Conservation (phyloP, 306 rosid species). For the Rubus parviflorus region DNA sequence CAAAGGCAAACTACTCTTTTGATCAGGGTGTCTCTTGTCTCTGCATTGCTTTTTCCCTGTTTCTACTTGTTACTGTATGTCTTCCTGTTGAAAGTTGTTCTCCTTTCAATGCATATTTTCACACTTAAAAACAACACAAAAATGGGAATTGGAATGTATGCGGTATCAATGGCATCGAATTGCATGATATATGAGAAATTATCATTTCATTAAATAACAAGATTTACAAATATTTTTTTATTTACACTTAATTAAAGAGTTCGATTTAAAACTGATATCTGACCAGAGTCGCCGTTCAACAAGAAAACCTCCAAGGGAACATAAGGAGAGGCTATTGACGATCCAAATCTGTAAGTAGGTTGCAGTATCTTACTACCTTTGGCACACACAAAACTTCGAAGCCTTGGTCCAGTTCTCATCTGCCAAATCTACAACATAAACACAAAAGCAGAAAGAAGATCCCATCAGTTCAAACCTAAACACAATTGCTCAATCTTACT, state of each 20-base stretch:
- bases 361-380: conserved; percentile 92
- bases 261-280: conserved; percentile 72
- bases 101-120: no score
- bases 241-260: conserved; percentile 43
- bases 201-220: conserved; percentile 20
- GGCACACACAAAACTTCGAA: conserved; percentile 71
- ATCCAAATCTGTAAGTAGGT: conserved; percentile 82
- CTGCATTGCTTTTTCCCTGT: neutral
- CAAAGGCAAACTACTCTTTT: neutral
- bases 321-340: conserved; percentile 63
- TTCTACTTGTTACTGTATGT: neutral
- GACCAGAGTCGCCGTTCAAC: conserved; percentile 91
- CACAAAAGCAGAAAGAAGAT: neutral
- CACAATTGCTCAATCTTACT: neutral
- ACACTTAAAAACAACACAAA: no score
- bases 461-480: neutral
- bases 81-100: neutral
- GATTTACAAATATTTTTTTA: conserved; percentile 3
- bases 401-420: conserved; percentile 98
- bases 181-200: conserved; percentile 9
- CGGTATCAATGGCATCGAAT: neutral
- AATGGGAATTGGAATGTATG: no score
- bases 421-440: conserved; percentile 79
- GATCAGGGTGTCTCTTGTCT: neutral
- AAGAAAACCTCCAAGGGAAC: conserved; percentile 92